Conservation (phyloP, 2,329 filamentous ascomycete species). For the Penicillium fuscoglaucum region DNA sequence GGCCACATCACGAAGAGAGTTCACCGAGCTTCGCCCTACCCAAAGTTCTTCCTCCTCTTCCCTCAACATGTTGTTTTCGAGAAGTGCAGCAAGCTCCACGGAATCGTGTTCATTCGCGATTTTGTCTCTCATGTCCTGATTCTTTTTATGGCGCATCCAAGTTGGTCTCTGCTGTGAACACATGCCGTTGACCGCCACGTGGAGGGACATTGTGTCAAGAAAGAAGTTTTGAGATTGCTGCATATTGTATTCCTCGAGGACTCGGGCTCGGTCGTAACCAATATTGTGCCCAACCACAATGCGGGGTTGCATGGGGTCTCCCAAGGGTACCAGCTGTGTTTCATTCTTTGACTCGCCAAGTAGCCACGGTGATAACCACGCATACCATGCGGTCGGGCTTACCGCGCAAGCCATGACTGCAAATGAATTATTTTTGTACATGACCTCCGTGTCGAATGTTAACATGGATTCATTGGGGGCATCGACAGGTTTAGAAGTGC, state of each 20-base stretch:
- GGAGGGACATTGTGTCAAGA: conserved; percentile 95
- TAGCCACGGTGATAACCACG: conserved; percentile 95
- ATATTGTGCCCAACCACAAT: conserved; percentile 94
- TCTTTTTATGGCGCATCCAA: conserved; percentile 97
- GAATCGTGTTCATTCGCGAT: conserved; percentile 71
- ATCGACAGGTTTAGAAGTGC: conserved; percentile 68
- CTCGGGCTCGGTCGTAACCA: conserved; percentile 86
- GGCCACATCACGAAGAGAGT: conserved; percentile 91
- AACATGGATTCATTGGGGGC: conserved; percentile 78
- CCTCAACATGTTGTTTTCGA: conserved; percentile 65
- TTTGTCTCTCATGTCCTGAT: conserved; percentile 76
- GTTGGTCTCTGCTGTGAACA: conserved; percentile 93
- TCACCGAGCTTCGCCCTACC: conserved; percentile 92
- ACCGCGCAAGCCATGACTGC: conserved; percentile 96
- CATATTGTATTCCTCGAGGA: conserved; percentile 85
- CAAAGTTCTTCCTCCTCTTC: conserved; percentile 94
- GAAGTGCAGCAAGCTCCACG: conserved; percentile 67
- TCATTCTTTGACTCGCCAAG: conserved; percentile 75
- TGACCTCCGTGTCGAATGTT: conserved; percentile 93
- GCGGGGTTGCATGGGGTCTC: conserved; percentile 69
- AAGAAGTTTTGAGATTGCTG: conserved; percentile 82
- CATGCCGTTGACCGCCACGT: conserved; percentile 98
- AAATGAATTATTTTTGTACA: conserved; percentile 91
- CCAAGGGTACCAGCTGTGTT: conserved; percentile 82
- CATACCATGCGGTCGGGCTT: conserved; percentile 90